Percentiles rank a stretch among this genome's conserved stretches.
These are phyloP conservation scores for Quercus mongolica DNA, from an alignment of 306 rosid species.

Conservation along the genomic window DNA sequence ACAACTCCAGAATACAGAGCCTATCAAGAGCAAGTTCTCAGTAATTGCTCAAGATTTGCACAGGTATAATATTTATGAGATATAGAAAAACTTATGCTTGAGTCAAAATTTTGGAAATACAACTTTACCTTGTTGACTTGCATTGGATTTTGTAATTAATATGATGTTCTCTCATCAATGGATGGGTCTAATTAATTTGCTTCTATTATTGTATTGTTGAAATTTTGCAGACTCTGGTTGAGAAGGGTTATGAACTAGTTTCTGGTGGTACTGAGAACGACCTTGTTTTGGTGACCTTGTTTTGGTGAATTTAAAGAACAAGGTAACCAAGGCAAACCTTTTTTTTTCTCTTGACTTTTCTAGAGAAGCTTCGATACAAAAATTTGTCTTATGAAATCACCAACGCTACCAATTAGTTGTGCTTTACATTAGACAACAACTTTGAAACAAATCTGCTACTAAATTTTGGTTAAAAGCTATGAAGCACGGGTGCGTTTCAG, in stretches of 20 bases:
- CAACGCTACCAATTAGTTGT: neutral
- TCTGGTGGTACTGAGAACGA: slow-evolving; percentile 96
- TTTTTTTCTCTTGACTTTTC: neutral
- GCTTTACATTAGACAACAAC: neutral
- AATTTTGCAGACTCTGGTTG: slow-evolving; percentile 58
- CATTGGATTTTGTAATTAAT: neutral
- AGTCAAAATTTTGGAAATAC: neutral
- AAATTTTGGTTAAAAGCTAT: too few relatives aligned
- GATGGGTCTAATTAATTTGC: slow-evolving; percentile 3
- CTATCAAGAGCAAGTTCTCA: slow-evolving; percentile 96
- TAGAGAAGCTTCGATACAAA: neutral
- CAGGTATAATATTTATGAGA: slow-evolving; percentile 48
- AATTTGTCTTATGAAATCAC: neutral
- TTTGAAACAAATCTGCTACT: neutral
- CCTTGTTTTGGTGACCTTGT: slow-evolving; percentile 88
- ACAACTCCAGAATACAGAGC: slow-evolving; percentile 87
- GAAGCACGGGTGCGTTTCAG: too few relatives aligned
- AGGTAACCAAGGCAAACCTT: slow-evolving; percentile 38
- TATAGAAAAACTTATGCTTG: neutral
- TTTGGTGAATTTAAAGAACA: slow-evolving; percentile 89
- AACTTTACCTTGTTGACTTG: neutral
- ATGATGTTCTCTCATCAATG: neutral
- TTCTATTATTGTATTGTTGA: slow-evolving; percentile 19
- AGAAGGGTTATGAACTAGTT: slow-evolving; percentile 84
- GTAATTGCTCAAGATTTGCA: slow-evolving; percentile 78